Evolutionary conservation across 2,329 filamentous ascomycete genomes (phyloP).

Genomic region (Aspergillus fijiensis): DNA sequence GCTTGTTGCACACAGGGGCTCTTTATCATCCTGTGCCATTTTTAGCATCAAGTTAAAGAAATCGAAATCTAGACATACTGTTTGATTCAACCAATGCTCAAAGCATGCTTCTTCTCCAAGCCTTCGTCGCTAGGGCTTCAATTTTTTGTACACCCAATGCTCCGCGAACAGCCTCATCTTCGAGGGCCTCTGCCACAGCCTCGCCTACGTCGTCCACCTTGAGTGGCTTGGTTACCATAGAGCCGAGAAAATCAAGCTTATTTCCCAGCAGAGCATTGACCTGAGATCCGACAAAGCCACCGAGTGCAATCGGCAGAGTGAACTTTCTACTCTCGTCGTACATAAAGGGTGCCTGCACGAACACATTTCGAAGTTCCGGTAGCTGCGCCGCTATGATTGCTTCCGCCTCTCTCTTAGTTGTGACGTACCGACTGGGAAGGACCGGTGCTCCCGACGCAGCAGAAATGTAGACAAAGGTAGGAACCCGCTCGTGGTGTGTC

Average conservation of each 20-base stretch:
- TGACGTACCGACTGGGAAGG: slow-evolving; percentile 80
- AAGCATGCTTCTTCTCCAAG: slow-evolving; percentile 89
- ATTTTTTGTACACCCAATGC: slow-evolving; percentile 77
- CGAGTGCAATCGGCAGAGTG: slow-evolving; percentile 79
- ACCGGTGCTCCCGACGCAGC: slow-evolving; percentile 83
- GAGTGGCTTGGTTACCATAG: slow-evolving; percentile 79
- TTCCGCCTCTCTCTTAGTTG: slow-evolving; percentile 90
- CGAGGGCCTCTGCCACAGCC: slow-evolving; percentile 83
- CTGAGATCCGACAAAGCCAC: slow-evolving; percentile 70
- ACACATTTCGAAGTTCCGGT: slow-evolving; percentile 73
- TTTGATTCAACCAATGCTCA: slow-evolving; percentile 42
- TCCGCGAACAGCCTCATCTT: slow-evolving; percentile 70
- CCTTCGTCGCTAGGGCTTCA: slow-evolving; percentile 74
- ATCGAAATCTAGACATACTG: too few relatives aligned
- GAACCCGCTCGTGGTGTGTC: slow-evolving; percentile 62
- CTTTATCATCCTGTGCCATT: background rate
- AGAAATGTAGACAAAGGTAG: slow-evolving; percentile 82
- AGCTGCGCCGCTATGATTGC: slow-evolving; percentile 69
- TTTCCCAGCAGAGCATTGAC: slow-evolving; percentile 78
- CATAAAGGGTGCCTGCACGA: slow-evolving; percentile 82
- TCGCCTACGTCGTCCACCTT: slow-evolving; percentile 85
- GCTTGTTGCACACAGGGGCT: background rate
- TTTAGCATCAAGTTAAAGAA: background rate
- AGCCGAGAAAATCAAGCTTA: slow-evolving; percentile 74
- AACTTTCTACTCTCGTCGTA: slow-evolving; percentile 80